Evolutionary conservation across 23 red algal genomes (phyloP), one percentile per base, ranked within the genome.

Genomic region (Gracilaria domingensis): DNA sequence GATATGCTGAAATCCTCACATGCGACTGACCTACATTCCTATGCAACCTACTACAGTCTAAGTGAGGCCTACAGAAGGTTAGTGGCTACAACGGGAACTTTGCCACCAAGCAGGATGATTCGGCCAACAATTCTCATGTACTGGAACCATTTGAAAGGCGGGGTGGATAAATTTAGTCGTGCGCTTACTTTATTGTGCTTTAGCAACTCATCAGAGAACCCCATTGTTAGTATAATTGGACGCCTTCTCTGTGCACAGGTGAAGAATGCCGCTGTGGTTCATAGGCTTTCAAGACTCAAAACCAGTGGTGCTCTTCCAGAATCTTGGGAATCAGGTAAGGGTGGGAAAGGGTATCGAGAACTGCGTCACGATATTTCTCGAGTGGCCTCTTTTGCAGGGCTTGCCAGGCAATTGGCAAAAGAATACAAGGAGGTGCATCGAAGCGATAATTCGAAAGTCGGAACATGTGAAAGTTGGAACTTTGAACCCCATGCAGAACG

Each of bases 11-110:
- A 45, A 25, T 44, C 69, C 2, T 75, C 69, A 21, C 35, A 75
- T 75, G 69, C 69, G 5, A 75, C 69, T 44, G 69, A 75, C 18
- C 69, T 75, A 1, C 69, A 75, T 47, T 75, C 69, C 0, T 44
- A 75, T 45, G 37, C 69, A 40, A 44, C 69, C 4, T 75, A 75
- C 36, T 75, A 75, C 36, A 47, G n/a, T 75, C 69, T 40, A 1
- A 75, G 35, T 45, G 2, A 44, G 33, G 33, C 69, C 1, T 75
- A 44, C 0, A 40, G 35, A 44, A n/a, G 3, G 1, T 23, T 75
- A 0, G 69, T 44, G 8, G 29, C 11, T 17, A 9, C 6, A 23
- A 40, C 1, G 17, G 69, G 69, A 6, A 75, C 69, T 0, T 26
- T 75, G 34, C 69, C 69, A 5, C 35, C 39, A 25, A 14, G 36